Conservation (phyloP, 441 rosid genomes). For the Breynia disticha region DNA sequence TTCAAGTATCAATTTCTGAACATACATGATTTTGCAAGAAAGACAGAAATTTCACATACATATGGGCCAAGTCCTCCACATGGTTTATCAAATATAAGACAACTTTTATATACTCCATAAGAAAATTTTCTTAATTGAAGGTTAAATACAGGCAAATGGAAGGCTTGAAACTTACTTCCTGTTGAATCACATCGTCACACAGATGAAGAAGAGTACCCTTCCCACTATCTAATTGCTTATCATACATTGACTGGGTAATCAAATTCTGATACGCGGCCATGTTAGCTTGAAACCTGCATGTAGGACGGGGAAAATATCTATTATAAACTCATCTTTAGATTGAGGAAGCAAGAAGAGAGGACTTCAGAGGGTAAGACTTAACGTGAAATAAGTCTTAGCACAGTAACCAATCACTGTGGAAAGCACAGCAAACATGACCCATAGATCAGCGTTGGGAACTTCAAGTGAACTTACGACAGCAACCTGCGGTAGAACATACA, state of each 20-base stretch:
- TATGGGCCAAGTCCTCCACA: neutral
- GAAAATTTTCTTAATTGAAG: too few relatives aligned
- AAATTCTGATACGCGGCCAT: slow-evolving; percentile 80
- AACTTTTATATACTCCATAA: neutral
- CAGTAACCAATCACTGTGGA: slow-evolving; percentile 92
- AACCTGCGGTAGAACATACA: slow-evolving; percentile 35
- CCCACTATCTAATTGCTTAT: slow-evolving; percentile 96
- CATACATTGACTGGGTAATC: slow-evolving; percentile 86
- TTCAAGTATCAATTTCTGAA: neutral
- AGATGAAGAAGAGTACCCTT: slow-evolving; percentile 90
- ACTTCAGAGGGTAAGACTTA: slow-evolving; percentile 26
- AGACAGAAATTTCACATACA: too few relatives aligned
- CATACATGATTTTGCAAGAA: neutral
- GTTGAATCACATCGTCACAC: slow-evolving; percentile 92
- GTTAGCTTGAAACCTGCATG: slow-evolving; percentile 65
- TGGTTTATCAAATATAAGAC: neutral
- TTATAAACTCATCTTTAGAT: neutral
- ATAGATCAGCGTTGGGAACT: slow-evolving; percentile 77
- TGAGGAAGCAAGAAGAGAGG: neutral
- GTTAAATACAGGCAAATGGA: neutral
- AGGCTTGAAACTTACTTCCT: slow-evolving; percentile 45
- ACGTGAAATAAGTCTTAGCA: slow-evolving; percentile 99
- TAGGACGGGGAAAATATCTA: slow-evolving; percentile 16
- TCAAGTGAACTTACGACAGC: slow-evolving; percentile 71
- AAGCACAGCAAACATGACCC: slow-evolving; percentile 79